Evolutionary conservation across 2,329 filamentous ascomycete species (phyloP), one percentile per base, ranked within the genome.

Genomic region (Epichloe scottii): DNA sequence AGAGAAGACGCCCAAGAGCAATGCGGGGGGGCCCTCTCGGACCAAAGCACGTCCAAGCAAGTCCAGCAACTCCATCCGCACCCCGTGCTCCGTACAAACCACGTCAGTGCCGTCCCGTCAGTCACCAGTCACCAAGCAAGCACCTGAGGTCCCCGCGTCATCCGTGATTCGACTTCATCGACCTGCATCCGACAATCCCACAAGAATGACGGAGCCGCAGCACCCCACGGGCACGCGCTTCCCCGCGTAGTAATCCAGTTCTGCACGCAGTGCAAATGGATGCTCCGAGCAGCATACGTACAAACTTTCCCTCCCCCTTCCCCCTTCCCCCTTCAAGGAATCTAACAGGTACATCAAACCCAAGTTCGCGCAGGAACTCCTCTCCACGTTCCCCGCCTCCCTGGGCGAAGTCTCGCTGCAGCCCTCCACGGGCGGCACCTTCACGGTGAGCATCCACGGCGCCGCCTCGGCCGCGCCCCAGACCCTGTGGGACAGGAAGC

Each of bases 211-310:
- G 15, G 15, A 37, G 19, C 14, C 14, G 12, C 19, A 23, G 0
- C 11, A 34, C 30, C 2, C 4, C 21, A 14, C 12, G 14, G 12
- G 46, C 33, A 8, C 40, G 19, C 8, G 8, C 30, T 44, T 21
- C 49, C 49, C n/a, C 33, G 45, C 30, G 76, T 96, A 49, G 83
- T 84, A n/a, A 95, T 96, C 62, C 81, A 85, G 58, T 96, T 87
- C 71, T 96, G 90, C 71, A 95, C 88, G 0, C 89, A 95, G 70
- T 96, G 89, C 69, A 87, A 87, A 71, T 95, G 89, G 89, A 87
- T 93, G 79, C 71, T 94, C 11, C 74, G 89, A 54, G 88, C 89
- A 37, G 87, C 88, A 58, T 95, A 93, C 68, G 88, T 91, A 78
- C 59, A 78, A n/a, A n/a, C n/a, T 30, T 48, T 23, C 54, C 46